phyloP scores from a whole-genome alignment of 768 basidiomycete species.

The Trametes sanguinea region DNA sequence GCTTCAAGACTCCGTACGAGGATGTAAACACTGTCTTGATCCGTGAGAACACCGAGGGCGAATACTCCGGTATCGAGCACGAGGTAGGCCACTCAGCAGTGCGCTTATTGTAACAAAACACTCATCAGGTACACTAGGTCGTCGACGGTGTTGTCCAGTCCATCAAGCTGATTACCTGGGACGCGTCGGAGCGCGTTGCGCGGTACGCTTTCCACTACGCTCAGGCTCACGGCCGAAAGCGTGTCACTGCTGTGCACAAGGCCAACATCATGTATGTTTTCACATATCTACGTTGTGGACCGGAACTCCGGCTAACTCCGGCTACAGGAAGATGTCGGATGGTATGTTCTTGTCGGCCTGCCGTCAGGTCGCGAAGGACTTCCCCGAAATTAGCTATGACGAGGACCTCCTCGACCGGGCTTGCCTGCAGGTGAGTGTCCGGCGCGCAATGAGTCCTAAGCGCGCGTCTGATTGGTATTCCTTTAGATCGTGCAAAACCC shows the following conservation, averaged over 20 bases:
- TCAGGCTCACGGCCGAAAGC: conserved; percentile 79
- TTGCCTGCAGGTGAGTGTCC: conserved; percentile 74
- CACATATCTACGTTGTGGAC: not conserved
- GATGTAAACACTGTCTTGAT: conserved; percentile 98
- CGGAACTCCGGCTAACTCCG: not conserved
- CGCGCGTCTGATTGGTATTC: conserved; percentile 7
- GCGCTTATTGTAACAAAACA: not conserved
- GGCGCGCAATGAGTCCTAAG: not conserved
- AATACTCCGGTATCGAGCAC: conserved; percentile 99
- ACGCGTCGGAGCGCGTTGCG: conserved; percentile 97
- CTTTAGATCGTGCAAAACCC: conserved; percentile 89
- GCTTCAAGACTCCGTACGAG: conserved; percentile 98
- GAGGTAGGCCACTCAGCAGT: conserved; percentile 58
- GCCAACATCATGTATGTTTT: conserved; percentile 92
- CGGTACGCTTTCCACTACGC: conserved; percentile 99
- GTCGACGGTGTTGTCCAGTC: conserved; percentile 99
- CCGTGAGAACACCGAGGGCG: conserved; percentile 99
- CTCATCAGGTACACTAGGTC: conserved; percentile 46
- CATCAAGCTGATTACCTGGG: conserved; percentile 99
- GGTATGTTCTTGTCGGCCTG: conserved; percentile 99
- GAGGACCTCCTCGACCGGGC: conserved; percentile 97
- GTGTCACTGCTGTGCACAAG: conserved; percentile 99
- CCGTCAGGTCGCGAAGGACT: conserved; percentile 93
- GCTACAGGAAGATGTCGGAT: conserved; percentile 96
- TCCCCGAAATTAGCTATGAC: conserved; percentile 90